A percentile compares a stretch with the other conserved stretches of the same genome.
Conservation (phyloP, 1,139 yeast genomes). For the Lodderomyces orthopsilosis region DNA sequence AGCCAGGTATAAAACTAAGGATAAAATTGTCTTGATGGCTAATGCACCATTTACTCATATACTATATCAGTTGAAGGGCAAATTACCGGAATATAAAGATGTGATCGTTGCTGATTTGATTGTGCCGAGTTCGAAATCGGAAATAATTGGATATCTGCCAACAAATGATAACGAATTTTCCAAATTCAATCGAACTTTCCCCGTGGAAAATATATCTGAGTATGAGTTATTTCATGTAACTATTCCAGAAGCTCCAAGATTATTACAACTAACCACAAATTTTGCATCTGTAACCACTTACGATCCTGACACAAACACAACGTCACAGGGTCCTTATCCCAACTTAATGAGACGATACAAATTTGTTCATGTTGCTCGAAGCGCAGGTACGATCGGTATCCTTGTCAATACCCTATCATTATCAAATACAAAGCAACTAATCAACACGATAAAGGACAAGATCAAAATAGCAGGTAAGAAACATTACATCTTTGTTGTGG, state of each 20-base stretch:
- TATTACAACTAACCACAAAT: conserved; percentile 70
- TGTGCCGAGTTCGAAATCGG: conserved; percentile 24
- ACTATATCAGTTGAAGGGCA: conserved; percentile 31
- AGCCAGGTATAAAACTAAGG: conserved; percentile 29
- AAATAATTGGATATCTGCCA: conserved; percentile 43
- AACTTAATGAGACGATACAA: conserved; percentile 80
- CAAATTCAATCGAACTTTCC: conserved; percentile 10
- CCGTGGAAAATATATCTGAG: conserved; percentile 27
- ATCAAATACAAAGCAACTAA: conserved; percentile 61
- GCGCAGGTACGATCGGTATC: conserved; percentile 90
- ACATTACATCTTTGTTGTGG: conserved; percentile 91
- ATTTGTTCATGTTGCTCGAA: conserved; percentile 81
- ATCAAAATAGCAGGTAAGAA: conserved; percentile 80
- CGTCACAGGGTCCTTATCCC: conserved; percentile 62
- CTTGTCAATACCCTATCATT: conserved; percentile 85
- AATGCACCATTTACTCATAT: conserved; percentile 58
- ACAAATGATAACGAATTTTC: not conserved
- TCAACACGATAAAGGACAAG: conserved; percentile 57
- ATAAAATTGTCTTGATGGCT: conserved; percentile 57
- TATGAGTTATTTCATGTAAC: conserved; percentile 69
- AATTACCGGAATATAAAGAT: conserved; percentile 37
- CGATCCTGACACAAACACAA: conserved; percentile 32
- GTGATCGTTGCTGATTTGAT: conserved; percentile 51
- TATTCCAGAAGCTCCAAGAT: conserved; percentile 72
- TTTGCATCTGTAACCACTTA: conserved; percentile 53